Evolutionary conservation across 106 monocot species (phyloP), one percentile per base, ranked within the genome.

Genomic region (Alisma plantagoaquatica): DNA sequence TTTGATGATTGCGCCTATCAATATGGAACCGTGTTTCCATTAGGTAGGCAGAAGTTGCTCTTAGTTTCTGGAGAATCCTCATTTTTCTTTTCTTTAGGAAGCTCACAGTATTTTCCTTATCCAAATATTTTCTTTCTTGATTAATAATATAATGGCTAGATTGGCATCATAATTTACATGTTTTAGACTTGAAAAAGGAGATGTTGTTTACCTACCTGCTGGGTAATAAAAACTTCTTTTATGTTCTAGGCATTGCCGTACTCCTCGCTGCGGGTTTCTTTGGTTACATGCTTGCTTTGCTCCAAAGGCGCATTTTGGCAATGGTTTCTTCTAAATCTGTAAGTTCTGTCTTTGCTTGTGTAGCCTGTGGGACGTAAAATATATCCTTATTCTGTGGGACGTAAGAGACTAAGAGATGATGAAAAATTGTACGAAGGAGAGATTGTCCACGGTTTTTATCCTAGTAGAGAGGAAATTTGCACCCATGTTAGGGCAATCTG

Each of bases 251-350:
- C 32, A 55, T 90, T 60, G 86, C 86, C 18, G 81, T 99, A 63
- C 98, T 99, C 21, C 52, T 90, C 62, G 90, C 85, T 38, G 90
- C 98, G 56, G 90, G 75, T 66, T 99, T 99, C 82, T 90, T 99
- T 43, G 98, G 98, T 31, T 99, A 99, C 73, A 99, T 99, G 98
- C 82, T 99, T 45, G 98, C 90, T 12, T 72, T 99, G 74, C 72
- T 99, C 52, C 98, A 99, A 53, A 74, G 79, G 5, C 70, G 78
- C 29, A 79, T 99, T 16, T 77, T 81, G 16, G 73, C 61, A 8
- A 99, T 99, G 56, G 69, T 80, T 44, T 86, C 81, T 54, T 73
- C 79, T 29, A 48, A 70, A 49, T 41, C 78, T 69, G 98, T 99
- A 49, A 99, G 82, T 14, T 38, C 14, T 38, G 9, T n/a, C n/a